A percentile compares a stretch with the other conserved stretches of the same genome.
Conservation (phyloP, 2,329 filamentous ascomycete species). For the Cercospora sp. region DNA sequence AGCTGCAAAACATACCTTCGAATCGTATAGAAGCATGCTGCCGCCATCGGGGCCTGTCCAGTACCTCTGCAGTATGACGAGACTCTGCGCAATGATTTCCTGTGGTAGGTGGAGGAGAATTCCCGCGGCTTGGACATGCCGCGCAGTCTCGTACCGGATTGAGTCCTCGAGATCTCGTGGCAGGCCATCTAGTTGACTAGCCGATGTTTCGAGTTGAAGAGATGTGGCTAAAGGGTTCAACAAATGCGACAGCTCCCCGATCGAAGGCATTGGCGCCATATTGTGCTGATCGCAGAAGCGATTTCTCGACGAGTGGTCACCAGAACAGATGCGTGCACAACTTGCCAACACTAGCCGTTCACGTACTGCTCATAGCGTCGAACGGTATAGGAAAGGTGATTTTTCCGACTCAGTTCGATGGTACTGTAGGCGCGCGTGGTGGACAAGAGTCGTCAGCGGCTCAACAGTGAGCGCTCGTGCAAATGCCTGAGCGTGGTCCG, state of each 20-base stretch:
- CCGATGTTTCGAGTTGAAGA: constrained; percentile 64
- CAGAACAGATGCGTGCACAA: neutral
- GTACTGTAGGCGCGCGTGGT: neutral
- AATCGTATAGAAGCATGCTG: constrained; percentile 52
- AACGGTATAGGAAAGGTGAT: neutral
- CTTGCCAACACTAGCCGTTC: neutral
- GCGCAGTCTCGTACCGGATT: constrained; percentile 69
- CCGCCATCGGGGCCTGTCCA: constrained; percentile 64
- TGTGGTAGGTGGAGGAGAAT: constrained; percentile 81
- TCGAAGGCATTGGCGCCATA: constrained; percentile 31
- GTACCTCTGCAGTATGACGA: constrained; percentile 77
- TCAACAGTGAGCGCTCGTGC: neutral
- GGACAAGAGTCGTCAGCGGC: neutral
- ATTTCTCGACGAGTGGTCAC: neutral
- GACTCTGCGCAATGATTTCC: constrained; percentile 80
- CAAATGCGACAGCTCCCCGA: constrained; percentile 49
- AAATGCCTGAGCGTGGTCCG: neutral
- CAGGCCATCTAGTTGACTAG: constrained; percentile 57
- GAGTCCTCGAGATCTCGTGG: constrained; percentile 70
- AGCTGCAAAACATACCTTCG: constrained; percentile 47
- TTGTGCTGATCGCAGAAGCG: neutral
- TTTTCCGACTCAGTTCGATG: neutral
- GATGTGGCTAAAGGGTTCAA: constrained; percentile 71
- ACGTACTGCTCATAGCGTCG: neutral
- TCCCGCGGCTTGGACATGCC: constrained; percentile 74